phyloP scores from a whole-genome alignment of 495 filamentous ascomycete genomes.

The Hypoxylon crocopeplum region DNA sequence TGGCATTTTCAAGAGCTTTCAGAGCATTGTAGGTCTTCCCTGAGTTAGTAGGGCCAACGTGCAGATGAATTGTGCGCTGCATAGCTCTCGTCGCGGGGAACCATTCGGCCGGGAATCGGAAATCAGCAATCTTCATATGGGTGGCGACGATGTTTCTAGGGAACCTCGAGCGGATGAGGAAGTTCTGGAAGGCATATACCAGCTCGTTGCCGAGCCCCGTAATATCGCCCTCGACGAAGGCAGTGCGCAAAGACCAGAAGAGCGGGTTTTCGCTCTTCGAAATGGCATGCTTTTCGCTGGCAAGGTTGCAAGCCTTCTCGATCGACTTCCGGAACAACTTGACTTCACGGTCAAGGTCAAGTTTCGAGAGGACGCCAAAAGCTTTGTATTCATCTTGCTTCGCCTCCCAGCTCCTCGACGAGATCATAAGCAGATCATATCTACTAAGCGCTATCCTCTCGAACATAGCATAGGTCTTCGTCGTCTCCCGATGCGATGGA shows the following conservation, averaged over 20 bases:
- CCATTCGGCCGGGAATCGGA: conserved; percentile 89
- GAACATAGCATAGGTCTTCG: conserved; percentile 27
- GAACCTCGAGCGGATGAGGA: conserved; percentile 46
- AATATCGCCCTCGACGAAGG: conserved; percentile 58
- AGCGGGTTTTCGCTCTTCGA: conserved; percentile 53
- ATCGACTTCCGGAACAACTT: conserved; percentile 47
- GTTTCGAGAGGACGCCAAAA: conserved; percentile 41
- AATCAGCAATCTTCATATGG: conserved; percentile 74
- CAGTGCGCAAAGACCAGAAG: conserved; percentile 62
- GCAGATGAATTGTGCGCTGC: conserved; percentile 85
- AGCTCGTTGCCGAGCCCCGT: conserved; percentile 62
- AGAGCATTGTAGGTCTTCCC: conserved; percentile 97
- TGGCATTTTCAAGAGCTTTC: conserved; percentile 78
- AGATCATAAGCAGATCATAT: conserved; percentile 17
- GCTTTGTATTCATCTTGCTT: conserved; percentile 38
- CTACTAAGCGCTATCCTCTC: conserved; percentile 11
- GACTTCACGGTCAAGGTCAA: conserved; percentile 42
- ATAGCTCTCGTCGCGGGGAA: conserved; percentile 80
- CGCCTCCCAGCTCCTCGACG: neutral
- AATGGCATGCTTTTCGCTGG: conserved; percentile 36
- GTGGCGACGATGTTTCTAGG: conserved; percentile 46
- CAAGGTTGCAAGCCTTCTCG: conserved; percentile 44
- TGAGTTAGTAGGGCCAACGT: conserved; percentile 97
- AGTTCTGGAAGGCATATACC: conserved; percentile 66
- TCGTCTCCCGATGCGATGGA: neutral